Percentiles rank a stretch among this genome's conserved stretches.
These are phyloP conservation scores for Serendipita sp. DNA, from an alignment of 1,284 basidiomycete genomes.

Conservation along the genomic window DNA sequence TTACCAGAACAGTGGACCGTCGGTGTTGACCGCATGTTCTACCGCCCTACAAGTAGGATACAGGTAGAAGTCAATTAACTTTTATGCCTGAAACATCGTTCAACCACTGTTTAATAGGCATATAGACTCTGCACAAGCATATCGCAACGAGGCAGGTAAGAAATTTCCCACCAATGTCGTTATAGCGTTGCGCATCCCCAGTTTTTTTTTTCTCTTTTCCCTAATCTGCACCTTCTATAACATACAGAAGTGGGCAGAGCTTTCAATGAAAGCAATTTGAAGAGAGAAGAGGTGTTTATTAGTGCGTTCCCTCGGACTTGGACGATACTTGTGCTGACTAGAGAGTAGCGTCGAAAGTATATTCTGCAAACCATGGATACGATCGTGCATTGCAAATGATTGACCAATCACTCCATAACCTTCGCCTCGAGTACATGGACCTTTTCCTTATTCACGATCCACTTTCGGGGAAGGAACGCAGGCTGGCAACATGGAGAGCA, in stretches of 20 bases:
- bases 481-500: conserved; percentile 32
- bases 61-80: conserved; percentile 28
- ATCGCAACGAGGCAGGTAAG: conserved; percentile 26
- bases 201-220: too few species aligned
- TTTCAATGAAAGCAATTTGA: conserved; percentile 15
- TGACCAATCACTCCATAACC: not conserved
- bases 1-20: conserved; percentile 49
- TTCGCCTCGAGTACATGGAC: conserved; percentile 33
- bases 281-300: conserved; percentile 21
- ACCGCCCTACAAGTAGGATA: conserved; percentile 66
- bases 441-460: conserved; percentile 47
- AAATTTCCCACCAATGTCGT: conserved; percentile 9
- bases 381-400: not conserved
- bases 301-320: conserved; percentile 17
- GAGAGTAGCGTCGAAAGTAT: conserved; percentile 13
- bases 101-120: conserved; percentile 16
- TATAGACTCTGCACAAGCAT: conserved; percentile 26
- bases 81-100: not conserved
- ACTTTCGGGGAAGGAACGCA: conserved; percentile 26
- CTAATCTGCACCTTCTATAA: not conserved
- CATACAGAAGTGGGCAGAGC: conserved; percentile 20
- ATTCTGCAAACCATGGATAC: not conserved
- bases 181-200: too few species aligned
- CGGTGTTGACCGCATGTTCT: conserved; percentile 30
- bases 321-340: not conserved